Evolutionary conservation across 345 rosid species (phyloP).

Genomic region (Gossypium stocksii): DNA sequence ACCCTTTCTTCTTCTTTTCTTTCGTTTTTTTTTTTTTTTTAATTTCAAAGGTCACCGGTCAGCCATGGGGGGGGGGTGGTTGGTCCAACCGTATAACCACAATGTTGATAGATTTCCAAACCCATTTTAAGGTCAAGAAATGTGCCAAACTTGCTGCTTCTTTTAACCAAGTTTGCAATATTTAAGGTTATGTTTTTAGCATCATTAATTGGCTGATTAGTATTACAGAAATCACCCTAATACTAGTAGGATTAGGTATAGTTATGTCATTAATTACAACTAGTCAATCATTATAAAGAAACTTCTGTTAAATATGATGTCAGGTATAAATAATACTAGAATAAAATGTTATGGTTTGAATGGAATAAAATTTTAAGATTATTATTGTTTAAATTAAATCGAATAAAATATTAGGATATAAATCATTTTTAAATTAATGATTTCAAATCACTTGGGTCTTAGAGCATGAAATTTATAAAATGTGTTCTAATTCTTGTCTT

Average conservation of each 20-base stretch:
- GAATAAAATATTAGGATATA: too few relatives aligned
- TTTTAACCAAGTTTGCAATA: not conserved
- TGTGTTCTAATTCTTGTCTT: not conserved
- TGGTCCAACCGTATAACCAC: conserved; percentile 45
- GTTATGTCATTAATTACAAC: not conserved
- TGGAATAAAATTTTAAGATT: too few relatives aligned
- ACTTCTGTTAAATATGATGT: not conserved
- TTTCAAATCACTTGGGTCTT: too few relatives aligned
- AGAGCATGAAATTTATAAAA: not conserved
- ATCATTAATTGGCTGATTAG: not conserved
- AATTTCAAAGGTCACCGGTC: conserved; percentile 13
- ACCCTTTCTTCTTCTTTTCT: too few relatives aligned
- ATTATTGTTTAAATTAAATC: too few relatives aligned
- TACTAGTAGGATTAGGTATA: not conserved
- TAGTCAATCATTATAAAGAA: not conserved
- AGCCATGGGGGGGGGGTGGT: conserved; percentile 21
- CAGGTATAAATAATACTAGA: not conserved
- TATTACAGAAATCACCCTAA: not conserved
- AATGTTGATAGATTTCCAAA: not conserved
- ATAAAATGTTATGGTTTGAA: too few relatives aligned
- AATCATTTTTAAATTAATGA: too few relatives aligned
- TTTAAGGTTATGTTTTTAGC: not conserved
- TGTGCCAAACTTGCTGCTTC: not conserved
- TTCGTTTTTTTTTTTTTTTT: not conserved
- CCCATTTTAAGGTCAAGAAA: conserved; percentile 7